These are phyloP conservation scores for Gossypium thurberi DNA, from an alignment of 345 rosid genomes.

Conservation along the genomic window DNA sequence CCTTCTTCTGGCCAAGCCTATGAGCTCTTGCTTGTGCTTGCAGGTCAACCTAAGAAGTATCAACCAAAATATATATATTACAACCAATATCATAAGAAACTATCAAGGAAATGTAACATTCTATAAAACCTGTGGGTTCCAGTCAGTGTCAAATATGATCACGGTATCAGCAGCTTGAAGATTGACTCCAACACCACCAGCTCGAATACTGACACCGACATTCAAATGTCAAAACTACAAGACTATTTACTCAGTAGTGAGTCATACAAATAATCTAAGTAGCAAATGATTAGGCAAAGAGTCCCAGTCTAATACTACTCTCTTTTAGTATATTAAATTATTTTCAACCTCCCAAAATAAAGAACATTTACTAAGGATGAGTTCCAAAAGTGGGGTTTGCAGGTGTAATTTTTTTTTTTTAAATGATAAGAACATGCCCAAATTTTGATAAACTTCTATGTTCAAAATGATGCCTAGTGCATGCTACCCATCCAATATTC, in stretches of 20 bases:
- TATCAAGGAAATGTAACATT: constrained; percentile 14
- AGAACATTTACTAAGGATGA: not conserved
- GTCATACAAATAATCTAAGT: not conserved
- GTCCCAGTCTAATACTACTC: not conserved
- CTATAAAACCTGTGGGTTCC: constrained; percentile 85
- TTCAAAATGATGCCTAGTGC: not conserved
- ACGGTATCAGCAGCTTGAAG: constrained; percentile 98
- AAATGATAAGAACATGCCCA: not conserved
- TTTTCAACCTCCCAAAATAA: constrained; percentile 3
- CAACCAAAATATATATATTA: not conserved
- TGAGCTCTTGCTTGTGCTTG: constrained; percentile 99
- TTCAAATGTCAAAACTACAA: constrained; percentile 17
- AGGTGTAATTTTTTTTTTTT: not conserved
- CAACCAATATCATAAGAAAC: not conserved
- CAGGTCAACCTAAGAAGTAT: constrained; percentile 65
- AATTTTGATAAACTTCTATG: not conserved
- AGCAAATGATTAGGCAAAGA: not conserved
- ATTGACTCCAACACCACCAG: constrained; percentile 98
- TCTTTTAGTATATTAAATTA: not conserved
- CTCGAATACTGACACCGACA: constrained; percentile 63
- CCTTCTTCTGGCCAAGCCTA: constrained; percentile 95
- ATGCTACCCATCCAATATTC: not conserved
- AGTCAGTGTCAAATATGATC: constrained; percentile 87
- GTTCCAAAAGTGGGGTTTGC: not conserved
- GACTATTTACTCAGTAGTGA: not conserved